A percentile compares a stretch with the other conserved stretches of the same genome.
Conservation (phyloP, 768 basidiomycete genomes). For the Podaxis carcinomalis region DNA sequence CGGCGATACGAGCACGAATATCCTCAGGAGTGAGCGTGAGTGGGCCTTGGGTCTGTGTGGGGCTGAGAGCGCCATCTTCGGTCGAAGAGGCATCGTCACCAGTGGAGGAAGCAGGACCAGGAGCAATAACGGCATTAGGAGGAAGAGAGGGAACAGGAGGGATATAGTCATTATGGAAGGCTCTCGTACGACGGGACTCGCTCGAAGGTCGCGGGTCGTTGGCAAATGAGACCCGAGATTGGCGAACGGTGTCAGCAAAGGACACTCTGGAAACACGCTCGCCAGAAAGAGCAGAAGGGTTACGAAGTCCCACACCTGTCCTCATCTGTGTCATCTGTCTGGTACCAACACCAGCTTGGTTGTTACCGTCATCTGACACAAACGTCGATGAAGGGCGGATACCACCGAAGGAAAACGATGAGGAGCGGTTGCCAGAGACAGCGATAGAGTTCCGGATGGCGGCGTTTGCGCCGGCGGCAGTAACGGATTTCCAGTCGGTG, state of each 20-base stretch:
- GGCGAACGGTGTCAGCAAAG: constrained; percentile 55
- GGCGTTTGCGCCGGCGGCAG: constrained; percentile 63
- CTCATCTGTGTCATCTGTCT: constrained; percentile 42
- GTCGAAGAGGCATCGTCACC: constrained; percentile 13
- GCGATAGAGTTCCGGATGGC: constrained; percentile 72
- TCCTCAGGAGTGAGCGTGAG: constrained; percentile 54
- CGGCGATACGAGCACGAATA: constrained; percentile 50
- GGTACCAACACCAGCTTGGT: constrained; percentile 37
- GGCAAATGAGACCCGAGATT: constrained; percentile 35
- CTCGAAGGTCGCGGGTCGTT: constrained; percentile 36
- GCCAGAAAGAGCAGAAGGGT: constrained; percentile 33
- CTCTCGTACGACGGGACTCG: constrained; percentile 34
- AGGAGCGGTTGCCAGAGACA: constrained; percentile 33
- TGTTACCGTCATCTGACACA: constrained; percentile 39
- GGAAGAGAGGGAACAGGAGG: constrained; percentile 40
- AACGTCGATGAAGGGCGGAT: constrained; percentile 44
- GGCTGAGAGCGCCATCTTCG: constrained; percentile 24
- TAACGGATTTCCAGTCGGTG: constrained; percentile 72
- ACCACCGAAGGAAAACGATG: constrained; percentile 54
- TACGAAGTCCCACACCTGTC: constrained; percentile 47
- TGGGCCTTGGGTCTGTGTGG: constrained; percentile 36
- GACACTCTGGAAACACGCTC: constrained; percentile 57
- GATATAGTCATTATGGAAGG: constrained; percentile 35
- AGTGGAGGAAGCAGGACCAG: background rate
- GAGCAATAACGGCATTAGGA: background rate